These are phyloP conservation scores for Lipomyces anomalus DNA, from an alignment of 805 yeast species.

Conservation along the genomic window DNA sequence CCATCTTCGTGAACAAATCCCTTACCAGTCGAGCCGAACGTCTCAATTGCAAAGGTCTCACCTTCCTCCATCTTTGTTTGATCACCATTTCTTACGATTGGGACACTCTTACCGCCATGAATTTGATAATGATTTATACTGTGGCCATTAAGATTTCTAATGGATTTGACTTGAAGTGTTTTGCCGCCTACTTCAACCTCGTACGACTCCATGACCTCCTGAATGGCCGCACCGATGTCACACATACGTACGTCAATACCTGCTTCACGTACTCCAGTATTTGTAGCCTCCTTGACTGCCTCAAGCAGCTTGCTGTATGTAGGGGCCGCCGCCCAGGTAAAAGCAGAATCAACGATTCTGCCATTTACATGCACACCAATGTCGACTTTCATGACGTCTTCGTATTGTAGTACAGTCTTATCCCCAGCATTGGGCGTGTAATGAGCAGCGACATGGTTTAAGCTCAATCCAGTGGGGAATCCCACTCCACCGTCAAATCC, in stretches of 20 bases:
- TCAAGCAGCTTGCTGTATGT: slow-evolving; percentile 71
- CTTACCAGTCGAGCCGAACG: slow-evolving; percentile 94
- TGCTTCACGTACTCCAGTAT: slow-evolving; percentile 86
- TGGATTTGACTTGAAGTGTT: slow-evolving; percentile 76
- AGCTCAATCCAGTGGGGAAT: slow-evolving; percentile 94
- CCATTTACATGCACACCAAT: slow-evolving; percentile 97
- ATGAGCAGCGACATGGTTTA: slow-evolving; percentile 95
- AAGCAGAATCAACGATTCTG: slow-evolving; percentile 88
- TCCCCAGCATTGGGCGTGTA: slow-evolving; percentile 97
- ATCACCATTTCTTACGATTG: slow-evolving; percentile 90
- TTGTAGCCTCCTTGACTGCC: slow-evolving; percentile 90
- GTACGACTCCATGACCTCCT: slow-evolving; percentile 95
- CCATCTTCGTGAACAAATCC: slow-evolving; percentile 85
- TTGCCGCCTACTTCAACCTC: slow-evolving; percentile 89
- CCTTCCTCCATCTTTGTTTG: slow-evolving; percentile 98
- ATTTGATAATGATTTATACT: slow-evolving; percentile 76
- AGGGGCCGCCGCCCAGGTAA: slow-evolving; percentile 81
- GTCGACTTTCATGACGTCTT: slow-evolving; percentile 95
- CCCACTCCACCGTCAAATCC: slow-evolving; percentile 76
- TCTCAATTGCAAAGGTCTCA: slow-evolving; percentile 95
- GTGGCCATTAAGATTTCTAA: slow-evolving; percentile 92
- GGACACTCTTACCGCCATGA: slow-evolving; percentile 95
- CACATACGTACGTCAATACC: slow-evolving; percentile 94
- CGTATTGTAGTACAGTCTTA: slow-evolving; percentile 68
- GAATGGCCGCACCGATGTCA: slow-evolving; percentile 93